Percentiles rank a stretch among this genome's conserved stretches.
These are phyloP conservation scores for Cornus controversa DNA, from an alignment of 148 eudicot genomes.

Conservation along the genomic window DNA sequence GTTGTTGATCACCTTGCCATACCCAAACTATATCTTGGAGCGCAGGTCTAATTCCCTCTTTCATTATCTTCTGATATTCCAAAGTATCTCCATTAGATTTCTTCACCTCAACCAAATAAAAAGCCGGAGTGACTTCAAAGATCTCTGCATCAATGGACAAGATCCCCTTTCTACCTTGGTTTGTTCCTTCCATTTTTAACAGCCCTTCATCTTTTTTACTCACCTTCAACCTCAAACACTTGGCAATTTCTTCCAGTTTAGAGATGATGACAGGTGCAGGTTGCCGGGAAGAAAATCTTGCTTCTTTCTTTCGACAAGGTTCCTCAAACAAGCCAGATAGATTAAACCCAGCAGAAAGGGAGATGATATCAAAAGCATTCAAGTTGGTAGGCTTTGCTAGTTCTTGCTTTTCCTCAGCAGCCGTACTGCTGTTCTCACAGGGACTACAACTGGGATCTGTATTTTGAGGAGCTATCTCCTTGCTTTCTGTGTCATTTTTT, in stretches of 20 bases:
- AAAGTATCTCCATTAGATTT: constrained; percentile 45
- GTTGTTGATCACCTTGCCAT: constrained; percentile 42
- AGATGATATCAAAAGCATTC: constrained; percentile 82
- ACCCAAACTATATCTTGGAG: constrained; percentile 48
- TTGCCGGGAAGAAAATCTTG: constrained; percentile 65
- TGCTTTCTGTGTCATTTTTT: constrained; percentile 17
- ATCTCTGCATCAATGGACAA: constrained; percentile 79
- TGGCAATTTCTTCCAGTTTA: constrained; percentile 60
- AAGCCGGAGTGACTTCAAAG: constrained; percentile 51
- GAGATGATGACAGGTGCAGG: constrained; percentile 57
- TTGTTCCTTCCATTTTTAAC: constrained; percentile 58
- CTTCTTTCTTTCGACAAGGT: constrained; percentile 40
- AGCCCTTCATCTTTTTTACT: constrained; percentile 60
- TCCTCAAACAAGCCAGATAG: constrained; percentile 63
- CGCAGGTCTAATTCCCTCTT: constrained; percentile 42
- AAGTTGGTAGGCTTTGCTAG: constrained; percentile 38
- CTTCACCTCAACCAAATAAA: constrained; percentile 56
- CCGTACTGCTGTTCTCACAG: constrained; percentile 18
- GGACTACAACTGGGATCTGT: constrained; percentile 36
- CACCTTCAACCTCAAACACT: constrained; percentile 43
- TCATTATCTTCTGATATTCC: constrained; percentile 39
- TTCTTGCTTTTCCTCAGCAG: constrained; percentile 35
- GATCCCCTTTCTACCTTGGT: constrained; percentile 64
- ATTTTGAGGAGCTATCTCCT: constrained; percentile 9
- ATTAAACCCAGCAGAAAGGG: constrained; percentile 70